These are phyloP conservation scores for Rhizopogon sp. DNA, from an alignment of 768 basidiomycete genomes.

Conservation along the genomic window DNA sequence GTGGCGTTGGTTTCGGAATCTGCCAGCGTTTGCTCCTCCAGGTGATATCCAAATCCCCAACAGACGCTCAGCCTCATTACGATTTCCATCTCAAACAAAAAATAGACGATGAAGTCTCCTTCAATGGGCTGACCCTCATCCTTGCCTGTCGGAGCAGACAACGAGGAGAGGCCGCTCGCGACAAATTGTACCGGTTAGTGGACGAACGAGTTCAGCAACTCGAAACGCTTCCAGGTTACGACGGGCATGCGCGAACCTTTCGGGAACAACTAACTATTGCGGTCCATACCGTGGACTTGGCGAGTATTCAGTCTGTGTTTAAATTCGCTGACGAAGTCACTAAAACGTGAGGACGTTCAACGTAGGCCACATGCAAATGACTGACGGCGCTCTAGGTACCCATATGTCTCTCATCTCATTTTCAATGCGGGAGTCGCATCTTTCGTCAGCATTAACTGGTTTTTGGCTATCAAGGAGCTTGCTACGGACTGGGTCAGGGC, in stretches of 20 bases:
- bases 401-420: slow-evolving; percentile 76
- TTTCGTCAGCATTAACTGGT: slow-evolving; percentile 52
- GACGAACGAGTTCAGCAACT: slow-evolving; percentile 48
- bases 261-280: slow-evolving; percentile 53
- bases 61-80: slow-evolving; percentile 46
- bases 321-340: slow-evolving; percentile 52
- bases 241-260: slow-evolving; percentile 54
- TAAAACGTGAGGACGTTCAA: slow-evolving; percentile 40
- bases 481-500: slow-evolving; percentile 37
- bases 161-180: slow-evolving; percentile 58
- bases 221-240: slow-evolving; percentile 31
- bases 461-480: slow-evolving; percentile 41
- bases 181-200: slow-evolving; percentile 46
- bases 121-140: slow-evolving; percentile 63
- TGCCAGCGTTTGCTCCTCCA: slow-evolving; percentile 75
- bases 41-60: slow-evolving; percentile 45
- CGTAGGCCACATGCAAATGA: neutral
- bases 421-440: slow-evolving; percentile 74
- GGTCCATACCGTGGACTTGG: slow-evolving; percentile 62
- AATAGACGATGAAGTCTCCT: slow-evolving; percentile 23
- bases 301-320: slow-evolving; percentile 54
- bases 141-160: slow-evolving; percentile 72
- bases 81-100: slow-evolving; percentile 9
- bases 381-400: slow-evolving; percentile 44
- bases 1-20: slow-evolving; percentile 71